phyloP scores from a whole-genome alignment of 2,329 filamentous ascomycete species.

The Penicillium sp. region DNA sequence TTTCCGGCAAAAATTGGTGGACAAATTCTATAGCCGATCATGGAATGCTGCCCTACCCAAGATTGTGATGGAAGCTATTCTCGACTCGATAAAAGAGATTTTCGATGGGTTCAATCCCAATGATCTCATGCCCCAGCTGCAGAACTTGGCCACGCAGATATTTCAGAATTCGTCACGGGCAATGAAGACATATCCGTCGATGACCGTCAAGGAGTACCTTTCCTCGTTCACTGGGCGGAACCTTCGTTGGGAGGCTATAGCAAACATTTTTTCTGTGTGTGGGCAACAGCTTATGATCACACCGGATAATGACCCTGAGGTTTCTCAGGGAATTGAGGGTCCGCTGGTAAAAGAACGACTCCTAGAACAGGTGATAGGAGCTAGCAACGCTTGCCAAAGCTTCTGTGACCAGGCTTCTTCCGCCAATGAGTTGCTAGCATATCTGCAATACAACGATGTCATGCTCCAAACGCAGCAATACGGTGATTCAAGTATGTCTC shows the following conservation, averaged over 20 bases:
- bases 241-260: slow-evolving; percentile 44
- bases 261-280: slow-evolving; percentile 40
- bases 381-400: slow-evolving; percentile 34
- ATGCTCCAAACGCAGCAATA: slow-evolving; percentile 36
- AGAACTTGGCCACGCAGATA: slow-evolving; percentile 27
- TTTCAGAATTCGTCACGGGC: slow-evolving; percentile 33
- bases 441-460: slow-evolving; percentile 34
- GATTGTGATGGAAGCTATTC: slow-evolving; percentile 26
- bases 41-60: slow-evolving; percentile 26
- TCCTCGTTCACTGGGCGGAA: slow-evolving; percentile 31
- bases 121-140: slow-evolving; percentile 28
- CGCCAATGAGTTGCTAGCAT: slow-evolving; percentile 36
- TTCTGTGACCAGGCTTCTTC: slow-evolving; percentile 36
- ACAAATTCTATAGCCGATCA: slow-evolving; percentile 25
- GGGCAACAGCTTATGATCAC: slow-evolving; percentile 36
- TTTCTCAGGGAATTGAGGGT: slow-evolving; percentile 22
- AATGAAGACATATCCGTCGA: slow-evolving; percentile 25
- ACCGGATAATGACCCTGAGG: slow-evolving; percentile 32
- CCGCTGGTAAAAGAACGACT: slow-evolving; percentile 29
- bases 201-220: slow-evolving; percentile 35
- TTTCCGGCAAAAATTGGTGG: slow-evolving; percentile 27
- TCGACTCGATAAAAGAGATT: slow-evolving; percentile 26
- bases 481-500: slow-evolving; percentile 36
- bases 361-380: slow-evolving; percentile 31
- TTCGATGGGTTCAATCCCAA: slow-evolving; percentile 26